Base-by-base conservation (phyloP, 2,329 filamentous ascomycete species). In the Seiridium cupressi region DNA sequence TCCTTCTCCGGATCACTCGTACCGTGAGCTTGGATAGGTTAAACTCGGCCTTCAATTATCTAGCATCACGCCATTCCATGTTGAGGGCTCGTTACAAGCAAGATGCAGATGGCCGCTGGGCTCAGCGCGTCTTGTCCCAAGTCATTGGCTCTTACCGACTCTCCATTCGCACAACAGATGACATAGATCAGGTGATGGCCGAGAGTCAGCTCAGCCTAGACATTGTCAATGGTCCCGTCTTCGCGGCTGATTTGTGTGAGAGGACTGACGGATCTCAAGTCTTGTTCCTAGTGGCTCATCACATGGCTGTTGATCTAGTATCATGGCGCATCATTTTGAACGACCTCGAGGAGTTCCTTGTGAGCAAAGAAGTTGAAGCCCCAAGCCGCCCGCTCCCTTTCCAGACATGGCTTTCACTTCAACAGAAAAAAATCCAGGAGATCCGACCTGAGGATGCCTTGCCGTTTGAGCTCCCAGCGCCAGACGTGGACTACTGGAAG, bases 311-410 rank as follows among this genome's bases (percentile, higher is more conserved):
- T 11, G 79, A 81, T 56, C 64, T 81, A 3, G 76, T 81, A 1
- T 79, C 77, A 0, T 82, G 79, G 79, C 70, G 76, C 11, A 72
- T 78, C 47, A 68, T 81, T 2, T 64, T 81, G 0, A 72, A 77
- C 44, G 78, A 82, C 51, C 66, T 82, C 0, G 78, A 81, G 57
- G 69, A 70, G 3, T 62, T 76, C 1, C 65, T 81, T 4, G 67
- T 1, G 35, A 36, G 3, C 57, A 63, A 0, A 4, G 63, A 58
- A 4, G 64, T 61, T 31, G 4, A 46, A 32, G 46, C 47, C 34
- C 6, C n/a, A 58, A 2, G 63, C 54, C 3, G 42, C 2, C 68
- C 67, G 3, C 51, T 68, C 5, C 62, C 73, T 0, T 80, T 81
- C 63, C 72, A 73, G 34, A 68, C 64, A 26, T 80, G 78, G 78